phyloP scores from a whole-genome alignment of 129 eudicot genomes.

The Kitagawia praeruptora region DNA sequence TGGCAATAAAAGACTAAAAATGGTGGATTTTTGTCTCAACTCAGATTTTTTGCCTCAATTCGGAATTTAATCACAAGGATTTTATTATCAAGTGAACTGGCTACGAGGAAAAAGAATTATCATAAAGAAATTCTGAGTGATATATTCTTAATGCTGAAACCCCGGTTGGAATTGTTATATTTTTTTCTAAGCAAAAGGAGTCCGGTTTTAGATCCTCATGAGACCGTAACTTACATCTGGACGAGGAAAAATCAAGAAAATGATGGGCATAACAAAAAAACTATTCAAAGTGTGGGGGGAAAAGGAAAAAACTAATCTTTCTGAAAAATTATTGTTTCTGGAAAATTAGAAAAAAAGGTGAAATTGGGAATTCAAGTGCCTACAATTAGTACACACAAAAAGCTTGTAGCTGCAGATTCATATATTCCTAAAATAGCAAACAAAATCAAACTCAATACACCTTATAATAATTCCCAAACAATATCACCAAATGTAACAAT shows the following conservation, averaged over 20 bases:
- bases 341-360: constrained; percentile 31
- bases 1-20: too few relatives aligned
- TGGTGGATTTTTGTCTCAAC: too few relatives aligned
- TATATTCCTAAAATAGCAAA: constrained; percentile 23
- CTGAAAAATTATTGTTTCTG: constrained; percentile 23
- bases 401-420: constrained; percentile 35
- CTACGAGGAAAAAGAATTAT: too few relatives aligned
- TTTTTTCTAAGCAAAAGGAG: too few relatives aligned
- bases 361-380: constrained; percentile 32
- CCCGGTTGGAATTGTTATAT: too few relatives aligned
- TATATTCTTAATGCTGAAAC: too few relatives aligned
- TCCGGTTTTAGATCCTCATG: too few relatives aligned
- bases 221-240: too few relatives aligned
- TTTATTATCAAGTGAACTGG: too few relatives aligned
- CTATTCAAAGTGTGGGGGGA: not conserved
- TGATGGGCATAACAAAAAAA: constrained; percentile 6
- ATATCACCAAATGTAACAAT: not conserved
- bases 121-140: too few relatives aligned
- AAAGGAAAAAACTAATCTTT: not conserved
- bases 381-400: constrained; percentile 26
- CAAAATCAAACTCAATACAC: constrained; percentile 6
- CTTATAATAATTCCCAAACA: not conserved
- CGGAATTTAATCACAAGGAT: too few relatives aligned
- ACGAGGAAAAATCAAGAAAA: constrained; percentile 7
- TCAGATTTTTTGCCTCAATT: too few relatives aligned